Base-by-base conservation (phyloP, 192 early-diverging fungal genomes). In the Thamnidium elegans region DNA sequence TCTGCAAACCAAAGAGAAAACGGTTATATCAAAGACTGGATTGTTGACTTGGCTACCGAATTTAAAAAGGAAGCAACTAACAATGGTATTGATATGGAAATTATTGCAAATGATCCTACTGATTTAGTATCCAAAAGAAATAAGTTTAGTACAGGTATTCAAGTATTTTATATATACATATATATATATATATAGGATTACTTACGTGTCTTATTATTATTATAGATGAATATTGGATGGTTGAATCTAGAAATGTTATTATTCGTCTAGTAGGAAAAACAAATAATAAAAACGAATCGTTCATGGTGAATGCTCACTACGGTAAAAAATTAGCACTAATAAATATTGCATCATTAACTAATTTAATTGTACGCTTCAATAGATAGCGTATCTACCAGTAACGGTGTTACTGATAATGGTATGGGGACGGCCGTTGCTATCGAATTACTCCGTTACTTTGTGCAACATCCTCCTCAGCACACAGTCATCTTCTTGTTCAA, bases 391-490 rank as follows among this genome's bases (percentile, higher is more conserved):
- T 78, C 86, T 3, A 80, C 87, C 60, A 86, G 85, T 66, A 76
- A 88, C 55, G 88, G 88, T 56, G 87, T 85, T 20, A 88, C 81
- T 26, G 88, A 90, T 55, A 86, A 87, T 54, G 88, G 88, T 8
- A 82, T 88, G 17, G 87, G 86, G 21, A 81, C 86, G 1, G 76
- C 77, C 21, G 80, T 83, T 4, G 82, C 78, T n/a, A 65, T 90
- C 32, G 88, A 87, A 72, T 78, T 80, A 50, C 66, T 86, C 47
- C 84, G 86, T 45, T 87, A 80, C 54, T 71, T 90, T 63, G 74
- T 81, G 21, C 58, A 67, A 20, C 74, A 80, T 39, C 88, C 86
- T n/a, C 78, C 81, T 23, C 72, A 79, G 17, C 79, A 88, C 50
- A 80, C 83, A 4, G 77, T 90, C 43, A 68, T 90, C 11, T 83